Percentiles rank a stretch among this genome's conserved stretches.
These are phyloP conservation scores for Acrasis kona DNA, from an alignment of 78 protist species.

Conservation along the genomic window DNA sequence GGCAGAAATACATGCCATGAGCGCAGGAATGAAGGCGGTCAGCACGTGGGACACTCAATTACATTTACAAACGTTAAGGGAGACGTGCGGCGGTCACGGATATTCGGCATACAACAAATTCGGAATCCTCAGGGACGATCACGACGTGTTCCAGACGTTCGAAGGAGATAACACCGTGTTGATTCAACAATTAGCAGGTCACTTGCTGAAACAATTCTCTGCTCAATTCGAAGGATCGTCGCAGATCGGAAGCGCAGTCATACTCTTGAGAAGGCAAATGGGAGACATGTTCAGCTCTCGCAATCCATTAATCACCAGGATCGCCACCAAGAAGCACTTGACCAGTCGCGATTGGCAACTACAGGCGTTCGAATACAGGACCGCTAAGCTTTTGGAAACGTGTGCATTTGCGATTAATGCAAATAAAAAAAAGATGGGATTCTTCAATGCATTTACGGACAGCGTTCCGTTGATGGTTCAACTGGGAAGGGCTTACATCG, in stretches of 20 bases:
- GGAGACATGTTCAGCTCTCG: not conserved
- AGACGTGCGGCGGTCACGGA: conserved; percentile 10
- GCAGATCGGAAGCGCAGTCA: not conserved
- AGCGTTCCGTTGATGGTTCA: not conserved
- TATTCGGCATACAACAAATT: not conserved
- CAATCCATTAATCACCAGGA: too few species aligned
- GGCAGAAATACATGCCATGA: not conserved
- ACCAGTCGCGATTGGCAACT: not conserved
- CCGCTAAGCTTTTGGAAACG: not conserved
- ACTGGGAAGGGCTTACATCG: not conserved
- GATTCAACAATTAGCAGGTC: conserved; percentile 40
- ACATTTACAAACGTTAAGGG: conserved; percentile 24
- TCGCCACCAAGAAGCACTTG: too few species aligned
- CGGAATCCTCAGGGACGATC: conserved; percentile 28
- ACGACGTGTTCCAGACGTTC: conserved; percentile 43
- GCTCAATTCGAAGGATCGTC: not conserved
- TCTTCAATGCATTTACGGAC: not conserved
- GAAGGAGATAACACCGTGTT: conserved; percentile 56
- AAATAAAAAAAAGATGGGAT: not conserved
- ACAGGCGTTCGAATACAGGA: not conserved
- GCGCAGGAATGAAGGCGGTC: conserved; percentile 46
- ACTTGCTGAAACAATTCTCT: conserved; percentile 27
- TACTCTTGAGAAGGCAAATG: not conserved
- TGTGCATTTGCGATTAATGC: not conserved
- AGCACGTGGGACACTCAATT: conserved; percentile 39